Conservation (phyloP, 208 protist genomes). For the Trichomonas gallinae region DNA sequence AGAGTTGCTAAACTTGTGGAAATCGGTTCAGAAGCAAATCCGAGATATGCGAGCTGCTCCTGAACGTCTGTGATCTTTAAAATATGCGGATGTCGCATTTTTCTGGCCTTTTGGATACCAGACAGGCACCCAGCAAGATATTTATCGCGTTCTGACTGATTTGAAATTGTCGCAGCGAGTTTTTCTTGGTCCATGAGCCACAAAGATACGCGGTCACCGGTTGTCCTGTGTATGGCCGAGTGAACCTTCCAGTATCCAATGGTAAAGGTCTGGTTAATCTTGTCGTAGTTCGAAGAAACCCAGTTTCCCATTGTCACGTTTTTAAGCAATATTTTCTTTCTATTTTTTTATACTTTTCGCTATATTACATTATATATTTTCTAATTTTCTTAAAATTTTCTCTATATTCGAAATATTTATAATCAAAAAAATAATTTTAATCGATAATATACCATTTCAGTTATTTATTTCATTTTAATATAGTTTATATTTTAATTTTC, state of each 20-base stretch:
- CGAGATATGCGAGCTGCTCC: not conserved
- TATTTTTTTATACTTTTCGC: not conserved
- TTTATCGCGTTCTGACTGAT: not conserved
- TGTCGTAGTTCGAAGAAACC: not conserved
- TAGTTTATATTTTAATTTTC: too few relatives aligned
- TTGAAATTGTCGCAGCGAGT: not conserved
- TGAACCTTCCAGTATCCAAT: slow-evolving; percentile 10
- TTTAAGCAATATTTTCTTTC: not conserved
- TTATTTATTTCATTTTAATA: too few relatives aligned
- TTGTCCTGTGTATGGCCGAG: not conserved
- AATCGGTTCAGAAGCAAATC: not conserved
- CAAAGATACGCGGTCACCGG: not conserved
- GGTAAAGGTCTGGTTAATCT: not conserved
- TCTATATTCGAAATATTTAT: too few relatives aligned
- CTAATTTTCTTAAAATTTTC: too few relatives aligned
- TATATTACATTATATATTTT: too few relatives aligned
- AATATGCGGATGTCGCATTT: not conserved
- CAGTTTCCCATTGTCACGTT: not conserved
- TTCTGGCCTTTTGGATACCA: not conserved
- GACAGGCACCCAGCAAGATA: not conserved
- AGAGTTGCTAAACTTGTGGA: not conserved
- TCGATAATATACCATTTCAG: too few relatives aligned
- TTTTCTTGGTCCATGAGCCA: not conserved
- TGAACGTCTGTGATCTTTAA: not conserved
- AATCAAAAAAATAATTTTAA: too few relatives aligned